A percentile compares a stretch with the other conserved stretches of the same genome.
These are phyloP conservation scores for Pelargonium nanum DNA, from an alignment of 345 rosid species.

Conservation along the genomic window DNA sequence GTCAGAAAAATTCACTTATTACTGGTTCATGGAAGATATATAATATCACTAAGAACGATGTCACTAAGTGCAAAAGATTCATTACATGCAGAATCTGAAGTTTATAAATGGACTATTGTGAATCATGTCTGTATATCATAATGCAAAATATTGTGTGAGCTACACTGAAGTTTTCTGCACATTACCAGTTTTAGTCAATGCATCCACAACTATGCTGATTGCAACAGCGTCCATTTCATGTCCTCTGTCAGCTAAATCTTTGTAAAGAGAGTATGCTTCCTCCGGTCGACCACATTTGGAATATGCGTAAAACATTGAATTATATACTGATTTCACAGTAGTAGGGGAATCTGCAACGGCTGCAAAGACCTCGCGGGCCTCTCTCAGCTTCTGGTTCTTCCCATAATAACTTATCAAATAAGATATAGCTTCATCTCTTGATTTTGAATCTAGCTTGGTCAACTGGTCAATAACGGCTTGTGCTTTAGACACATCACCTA, in stretches of 20 bases:
- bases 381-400: constrained; percentile 37
- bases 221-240: constrained; percentile 42
- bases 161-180: constrained; percentile 1
- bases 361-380: constrained; percentile 41
- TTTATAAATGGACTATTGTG: background rate
- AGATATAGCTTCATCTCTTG: constrained; percentile 44
- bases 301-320: constrained; percentile 60
- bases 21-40: no score
- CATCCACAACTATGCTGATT: constrained; percentile 57
- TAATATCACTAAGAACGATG: no score
- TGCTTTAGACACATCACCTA: constrained; percentile 50
- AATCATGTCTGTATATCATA: background rate
- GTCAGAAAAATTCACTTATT: background rate
- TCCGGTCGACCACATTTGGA: constrained; percentile 49
- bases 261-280: constrained; percentile 48
- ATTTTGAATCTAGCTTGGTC: constrained; percentile 30
- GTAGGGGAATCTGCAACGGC: constrained; percentile 32
- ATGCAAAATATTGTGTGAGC: no score
- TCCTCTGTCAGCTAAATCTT: constrained; percentile 33
- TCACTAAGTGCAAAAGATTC: no score
- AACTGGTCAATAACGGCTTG: constrained; percentile 28
- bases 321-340: constrained; percentile 31
- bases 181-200: constrained; percentile 55
- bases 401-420: constrained; percentile 47
- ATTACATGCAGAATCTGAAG: background rate